Conservation (phyloP, 805 yeast genomes). For the Blastobotrys mokoenaii region DNA sequence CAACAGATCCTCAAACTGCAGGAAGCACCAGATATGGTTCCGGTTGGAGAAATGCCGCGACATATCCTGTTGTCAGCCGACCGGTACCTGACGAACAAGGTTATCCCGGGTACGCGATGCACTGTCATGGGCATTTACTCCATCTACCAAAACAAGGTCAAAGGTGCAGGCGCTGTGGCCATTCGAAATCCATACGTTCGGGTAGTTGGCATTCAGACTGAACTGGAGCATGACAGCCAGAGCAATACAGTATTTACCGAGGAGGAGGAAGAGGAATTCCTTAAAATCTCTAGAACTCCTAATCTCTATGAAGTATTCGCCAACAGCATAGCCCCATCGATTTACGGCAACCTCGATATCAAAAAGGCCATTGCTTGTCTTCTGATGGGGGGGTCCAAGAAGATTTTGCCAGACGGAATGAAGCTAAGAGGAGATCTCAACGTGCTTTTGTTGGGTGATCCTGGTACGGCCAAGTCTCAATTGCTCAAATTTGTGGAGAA, state of each 20-base stretch:
- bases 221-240: conserved; percentile 60
- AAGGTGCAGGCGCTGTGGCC: conserved; percentile 57
- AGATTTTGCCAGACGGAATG: conserved; percentile 90
- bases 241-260: conserved; percentile 65
- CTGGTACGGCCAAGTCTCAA: conserved; percentile 98
- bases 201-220: conserved; percentile 80
- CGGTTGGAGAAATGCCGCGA: conserved; percentile 98
- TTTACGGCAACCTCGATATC: conserved; percentile 88
- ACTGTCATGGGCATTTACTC: conserved; percentile 89
- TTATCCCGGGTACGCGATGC: conserved; percentile 92
- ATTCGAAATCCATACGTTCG: conserved; percentile 87
- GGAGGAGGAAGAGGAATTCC: conserved; percentile 89
- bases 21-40: conserved; percentile 97
- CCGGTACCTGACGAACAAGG: conserved; percentile 78
- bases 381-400: conserved; percentile 89
- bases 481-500: conserved; percentile 90
- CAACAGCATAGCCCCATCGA: conserved; percentile 89
- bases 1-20: conserved; percentile 91
- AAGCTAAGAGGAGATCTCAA: conserved; percentile 95
- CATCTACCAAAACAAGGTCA: conserved; percentile 63
- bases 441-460: conserved; percentile 89
- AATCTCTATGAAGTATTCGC: conserved; percentile 80
- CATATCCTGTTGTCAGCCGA: conserved; percentile 83
- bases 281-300: conserved; percentile 72
- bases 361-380: conserved; percentile 90